Conservation (phyloP, 164 flowering plant species). For the Echeveria elegans region DNA sequence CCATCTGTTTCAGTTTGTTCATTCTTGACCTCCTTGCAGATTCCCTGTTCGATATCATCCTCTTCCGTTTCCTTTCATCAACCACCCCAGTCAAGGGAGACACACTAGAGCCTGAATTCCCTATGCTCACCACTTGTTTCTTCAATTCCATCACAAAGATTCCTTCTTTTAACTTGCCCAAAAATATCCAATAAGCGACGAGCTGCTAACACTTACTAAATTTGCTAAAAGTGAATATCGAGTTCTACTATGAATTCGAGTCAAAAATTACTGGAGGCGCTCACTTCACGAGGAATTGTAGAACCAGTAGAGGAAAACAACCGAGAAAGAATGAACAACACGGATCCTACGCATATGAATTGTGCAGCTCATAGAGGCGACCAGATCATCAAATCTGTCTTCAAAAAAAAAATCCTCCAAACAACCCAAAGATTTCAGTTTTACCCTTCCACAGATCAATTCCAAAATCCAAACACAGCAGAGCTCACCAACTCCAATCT, state of each 20-base stretch:
- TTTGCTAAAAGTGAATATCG: not conserved
- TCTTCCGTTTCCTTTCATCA: slow-evolving; percentile 8
- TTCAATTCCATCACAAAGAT: slow-evolving; percentile 16
- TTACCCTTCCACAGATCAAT: not conserved
- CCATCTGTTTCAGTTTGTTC: slow-evolving; percentile 7
- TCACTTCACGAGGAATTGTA: not conserved
- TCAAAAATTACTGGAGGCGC: not conserved
- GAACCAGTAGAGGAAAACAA: slow-evolving; percentile 12
- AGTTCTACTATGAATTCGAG: not conserved
- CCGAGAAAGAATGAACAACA: slow-evolving; percentile 5
- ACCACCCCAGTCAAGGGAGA: slow-evolving; percentile 5
- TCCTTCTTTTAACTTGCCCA: not conserved
- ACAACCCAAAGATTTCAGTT: not conserved
- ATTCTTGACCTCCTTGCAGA: slow-evolving; percentile 10
- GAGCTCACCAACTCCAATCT: not conserved
- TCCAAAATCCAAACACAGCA: not conserved
- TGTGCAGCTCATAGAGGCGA: slow-evolving; percentile 8
- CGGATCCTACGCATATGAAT: slow-evolving; percentile 8
- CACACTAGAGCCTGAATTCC: slow-evolving; percentile 1
- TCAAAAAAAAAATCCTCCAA: not conserved
- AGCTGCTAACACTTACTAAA: not conserved
- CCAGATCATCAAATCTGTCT: not conserved
- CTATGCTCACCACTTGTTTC: not conserved
- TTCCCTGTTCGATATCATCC: slow-evolving; percentile 9
- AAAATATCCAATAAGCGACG: not conserved